Conservation (phyloP, 495 filamentous ascomycete genomes). For the Podospora tetraspora region DNA sequence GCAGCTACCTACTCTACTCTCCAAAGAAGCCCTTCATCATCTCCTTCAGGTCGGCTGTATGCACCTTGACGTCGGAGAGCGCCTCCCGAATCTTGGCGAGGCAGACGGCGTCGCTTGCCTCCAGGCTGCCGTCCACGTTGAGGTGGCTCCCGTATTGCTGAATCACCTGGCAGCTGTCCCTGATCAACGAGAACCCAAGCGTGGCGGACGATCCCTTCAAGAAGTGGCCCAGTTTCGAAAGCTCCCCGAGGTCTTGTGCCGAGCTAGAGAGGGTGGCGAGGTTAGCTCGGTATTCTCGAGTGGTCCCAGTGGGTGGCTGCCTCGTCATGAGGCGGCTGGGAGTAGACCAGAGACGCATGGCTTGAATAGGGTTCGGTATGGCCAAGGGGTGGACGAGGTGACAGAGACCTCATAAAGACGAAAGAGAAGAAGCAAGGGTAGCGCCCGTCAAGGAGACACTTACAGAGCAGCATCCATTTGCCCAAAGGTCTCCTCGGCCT, state of each 20-base stretch:
- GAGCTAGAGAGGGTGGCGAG: slow-evolving; percentile 42
- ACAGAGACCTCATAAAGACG: too few species aligned
- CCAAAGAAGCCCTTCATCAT: slow-evolving; percentile 69
- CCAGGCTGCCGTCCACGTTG: slow-evolving; percentile 65
- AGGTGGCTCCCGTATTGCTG: slow-evolving; percentile 81
- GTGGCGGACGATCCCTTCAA: slow-evolving; percentile 98
- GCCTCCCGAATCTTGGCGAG: slow-evolving; percentile 64
- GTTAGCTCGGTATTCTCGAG: background rate
- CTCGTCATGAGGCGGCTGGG: background rate
- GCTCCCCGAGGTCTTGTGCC: slow-evolving; percentile 56
- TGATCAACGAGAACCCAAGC: slow-evolving; percentile 84
- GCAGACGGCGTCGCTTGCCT: slow-evolving; percentile 59
- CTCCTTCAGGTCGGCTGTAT: slow-evolving; percentile 70
- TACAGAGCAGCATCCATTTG: slow-evolving; percentile 84
- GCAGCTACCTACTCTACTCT: slow-evolving; percentile 31
- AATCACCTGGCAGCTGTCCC: slow-evolving; percentile 91
- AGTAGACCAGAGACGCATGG: background rate
- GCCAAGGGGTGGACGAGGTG: background rate
- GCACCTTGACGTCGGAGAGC: slow-evolving; percentile 63
- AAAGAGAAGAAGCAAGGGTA: too few species aligned
- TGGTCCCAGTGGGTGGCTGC: background rate
- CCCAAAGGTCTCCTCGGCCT: slow-evolving; percentile 77
- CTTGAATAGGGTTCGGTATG: background rate
- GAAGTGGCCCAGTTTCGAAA: slow-evolving; percentile 88
- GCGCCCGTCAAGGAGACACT: slow-evolving; percentile 30